Evolutionary conservation across 257 asterid species (phyloP).

Genomic region (Nicotiana benthamiana): DNA sequence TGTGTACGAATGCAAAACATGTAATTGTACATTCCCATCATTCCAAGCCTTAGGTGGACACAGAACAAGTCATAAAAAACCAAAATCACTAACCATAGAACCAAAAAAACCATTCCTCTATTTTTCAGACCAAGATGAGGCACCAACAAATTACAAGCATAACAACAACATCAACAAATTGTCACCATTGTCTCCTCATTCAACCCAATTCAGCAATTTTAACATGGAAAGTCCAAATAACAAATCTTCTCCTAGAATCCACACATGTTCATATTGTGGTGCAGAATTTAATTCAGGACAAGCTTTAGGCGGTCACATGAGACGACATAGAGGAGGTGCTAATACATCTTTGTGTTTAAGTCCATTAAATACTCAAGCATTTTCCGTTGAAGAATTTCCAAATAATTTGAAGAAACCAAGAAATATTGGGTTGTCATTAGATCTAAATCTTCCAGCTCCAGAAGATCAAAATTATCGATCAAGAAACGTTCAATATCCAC

Average conservation of each 20-base stretch:
- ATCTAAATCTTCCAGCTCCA: constrained; percentile 69
- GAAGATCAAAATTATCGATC: constrained; percentile 33
- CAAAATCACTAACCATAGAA: constrained; percentile 14
- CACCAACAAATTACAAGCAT: constrained; percentile 1
- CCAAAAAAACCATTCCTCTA: constrained; percentile 3
- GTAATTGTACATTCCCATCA: constrained; percentile 55
- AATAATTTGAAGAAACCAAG: constrained; percentile 20
- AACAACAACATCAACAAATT: background rate
- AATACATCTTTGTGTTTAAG: constrained; percentile 15
- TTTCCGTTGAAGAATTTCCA: constrained; percentile 16
- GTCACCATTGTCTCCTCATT: constrained; percentile 13
- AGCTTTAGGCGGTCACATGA: constrained; percentile 44
- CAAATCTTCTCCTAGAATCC: constrained; percentile 16
- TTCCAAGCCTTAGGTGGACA: constrained; percentile 97
- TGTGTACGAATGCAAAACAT: constrained; percentile 75
- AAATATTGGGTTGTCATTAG: constrained; percentile 34
- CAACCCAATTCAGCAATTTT: constrained; percentile 18
- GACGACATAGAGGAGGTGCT: constrained; percentile 33
- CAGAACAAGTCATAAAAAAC: constrained; percentile 59
- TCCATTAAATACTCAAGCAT: constrained; percentile 15
- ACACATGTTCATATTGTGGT: constrained; percentile 36
- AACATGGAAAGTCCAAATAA: constrained; percentile 5
- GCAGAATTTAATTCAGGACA: constrained; percentile 40
- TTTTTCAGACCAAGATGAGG: constrained; percentile 25
- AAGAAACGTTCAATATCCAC: constrained; percentile 2